Base-by-base conservation (phyloP, 345 rosid genomes). In the Carallia brachiata region DNA sequence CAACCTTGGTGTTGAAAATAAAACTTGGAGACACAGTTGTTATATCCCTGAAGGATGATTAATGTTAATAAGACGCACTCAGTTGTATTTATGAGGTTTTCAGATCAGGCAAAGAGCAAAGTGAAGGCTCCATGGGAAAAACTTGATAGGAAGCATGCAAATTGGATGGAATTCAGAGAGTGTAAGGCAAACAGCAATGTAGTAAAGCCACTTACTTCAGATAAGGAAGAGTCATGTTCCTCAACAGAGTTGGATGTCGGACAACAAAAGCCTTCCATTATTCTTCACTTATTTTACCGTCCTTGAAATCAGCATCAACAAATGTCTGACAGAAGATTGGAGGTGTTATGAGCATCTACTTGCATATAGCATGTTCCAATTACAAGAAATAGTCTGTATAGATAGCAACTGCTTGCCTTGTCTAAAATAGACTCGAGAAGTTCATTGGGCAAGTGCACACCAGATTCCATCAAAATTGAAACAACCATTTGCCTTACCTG, bases 401-500 rank as follows among this genome's bases (percentile, higher is more conserved):
- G 57, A 64, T 36, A 50, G 36, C 15, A 52, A 23, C 5, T 36
- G 32, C 83, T 72, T 71, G 84, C 96, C 77, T 87, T 84, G 74
- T 91, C 94, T 63, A 91, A 71, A 50, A 93, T 93, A 68, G 84
- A 70, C 63, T 84, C 96, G 7, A 89, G 71, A 65, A 88, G 86
- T 50, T 91, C 90, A 36, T 86, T 88, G 0, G 97, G 73, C 56
- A 93, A 74, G 10, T 50, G 72, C 82, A 77, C 78, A 36, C 84
- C 83, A 53, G 90, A 92, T 77, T 92, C 95, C 80, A 67, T 73
- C 79, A 92, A 77, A 62, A 87, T 84, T 44, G 95, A 91, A 79
- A 73, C 58, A 48, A 93, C 91, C 97, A 93, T 91, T 81, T 88
- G 84, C 81, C 84, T 90, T 54, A 93, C 98, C 98, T 91, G 76